Evolutionary conservation across 2,329 filamentous ascomycete species (phyloP).

Genomic region (Colletotrichum coccodes): DNA sequence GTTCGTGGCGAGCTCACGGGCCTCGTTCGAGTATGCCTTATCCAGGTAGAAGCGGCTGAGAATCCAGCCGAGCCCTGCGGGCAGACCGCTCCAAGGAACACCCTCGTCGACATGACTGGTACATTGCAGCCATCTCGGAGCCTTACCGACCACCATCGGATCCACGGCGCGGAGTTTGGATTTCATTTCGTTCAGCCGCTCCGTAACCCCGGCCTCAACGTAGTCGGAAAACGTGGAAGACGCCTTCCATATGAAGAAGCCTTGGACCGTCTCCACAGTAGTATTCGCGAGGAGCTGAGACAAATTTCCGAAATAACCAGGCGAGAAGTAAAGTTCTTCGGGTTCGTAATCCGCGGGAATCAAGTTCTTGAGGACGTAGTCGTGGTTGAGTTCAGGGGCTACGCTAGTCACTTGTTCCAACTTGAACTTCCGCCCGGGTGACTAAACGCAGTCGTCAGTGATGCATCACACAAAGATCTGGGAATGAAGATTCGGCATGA

Average conservation of each 20-base stretch:
- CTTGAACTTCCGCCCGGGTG: slow-evolving; percentile 32
- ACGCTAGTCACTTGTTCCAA: slow-evolving; percentile 64
- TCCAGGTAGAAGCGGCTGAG: slow-evolving; percentile 77
- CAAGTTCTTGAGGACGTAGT: slow-evolving; percentile 61
- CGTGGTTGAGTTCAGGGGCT: slow-evolving; percentile 65
- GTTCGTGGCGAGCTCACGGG: slow-evolving; percentile 72
- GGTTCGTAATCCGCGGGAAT: slow-evolving; percentile 53
- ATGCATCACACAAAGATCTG: too few relatives aligned
- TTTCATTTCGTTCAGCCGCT: slow-evolving; percentile 65
- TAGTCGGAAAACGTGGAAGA: slow-evolving; percentile 61
- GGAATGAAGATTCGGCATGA: not conserved
- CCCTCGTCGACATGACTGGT: slow-evolving; percentile 61
- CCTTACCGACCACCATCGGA: slow-evolving; percentile 44
- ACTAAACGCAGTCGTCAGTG: not conserved
- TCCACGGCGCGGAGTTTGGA: slow-evolving; percentile 4
- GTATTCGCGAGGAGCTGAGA: slow-evolving; percentile 64
- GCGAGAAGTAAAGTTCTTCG: slow-evolving; percentile 55
- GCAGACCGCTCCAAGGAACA: slow-evolving; percentile 7
- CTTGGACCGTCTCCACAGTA: slow-evolving; percentile 64
- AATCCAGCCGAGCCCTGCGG: slow-evolving; percentile 70
- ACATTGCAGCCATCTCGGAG: slow-evolving; percentile 75
- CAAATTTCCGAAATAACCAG: slow-evolving; percentile 68
- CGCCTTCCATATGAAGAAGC: slow-evolving; percentile 72
- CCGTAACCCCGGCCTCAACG: slow-evolving; percentile 67
- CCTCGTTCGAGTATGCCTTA: slow-evolving; percentile 72